Evolutionary conservation across 2,329 filamentous ascomycete species (phyloP).

Genomic region (Teratosphaeria destructans): DNA sequence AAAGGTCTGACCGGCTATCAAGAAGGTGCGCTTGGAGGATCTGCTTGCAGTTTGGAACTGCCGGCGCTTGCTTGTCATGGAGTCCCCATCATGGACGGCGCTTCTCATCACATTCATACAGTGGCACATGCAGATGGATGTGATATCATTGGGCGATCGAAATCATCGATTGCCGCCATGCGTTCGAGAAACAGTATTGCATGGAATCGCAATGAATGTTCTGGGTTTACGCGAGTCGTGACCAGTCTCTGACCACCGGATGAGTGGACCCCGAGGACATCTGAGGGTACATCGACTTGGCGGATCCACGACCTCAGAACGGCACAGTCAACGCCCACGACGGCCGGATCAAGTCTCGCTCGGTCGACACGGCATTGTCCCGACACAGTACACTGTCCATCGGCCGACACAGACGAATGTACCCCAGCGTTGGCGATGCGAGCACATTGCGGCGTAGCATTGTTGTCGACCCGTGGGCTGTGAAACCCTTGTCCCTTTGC

Average conservation of each 20-base stretch:
- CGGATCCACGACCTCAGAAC: background rate
- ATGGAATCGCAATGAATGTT: background rate
- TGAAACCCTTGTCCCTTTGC: background rate
- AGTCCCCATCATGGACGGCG: background rate
- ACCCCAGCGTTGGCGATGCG: background rate
- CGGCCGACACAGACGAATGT: background rate
- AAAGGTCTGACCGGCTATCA: background rate
- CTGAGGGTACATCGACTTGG: background rate
- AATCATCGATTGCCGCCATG: background rate
- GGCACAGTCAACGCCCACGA: background rate
- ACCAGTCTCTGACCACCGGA: background rate
- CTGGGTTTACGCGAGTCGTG: background rate
- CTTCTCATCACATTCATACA: background rate
- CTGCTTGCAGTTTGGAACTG: background rate
- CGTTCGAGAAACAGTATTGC: background rate
- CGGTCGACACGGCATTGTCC: background rate
- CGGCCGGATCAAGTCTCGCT: background rate
- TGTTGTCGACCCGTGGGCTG: background rate
- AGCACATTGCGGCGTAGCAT: background rate
- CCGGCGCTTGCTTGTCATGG: background rate
- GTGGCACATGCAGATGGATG: background rate
- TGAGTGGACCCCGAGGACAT: background rate
- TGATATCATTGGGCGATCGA: background rate
- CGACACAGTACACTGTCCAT: background rate
- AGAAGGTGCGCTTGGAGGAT: background rate